These are phyloP conservation scores for Bruguiera sexangula DNA, from an alignment of 345 rosid species.

Conservation along the genomic window DNA sequence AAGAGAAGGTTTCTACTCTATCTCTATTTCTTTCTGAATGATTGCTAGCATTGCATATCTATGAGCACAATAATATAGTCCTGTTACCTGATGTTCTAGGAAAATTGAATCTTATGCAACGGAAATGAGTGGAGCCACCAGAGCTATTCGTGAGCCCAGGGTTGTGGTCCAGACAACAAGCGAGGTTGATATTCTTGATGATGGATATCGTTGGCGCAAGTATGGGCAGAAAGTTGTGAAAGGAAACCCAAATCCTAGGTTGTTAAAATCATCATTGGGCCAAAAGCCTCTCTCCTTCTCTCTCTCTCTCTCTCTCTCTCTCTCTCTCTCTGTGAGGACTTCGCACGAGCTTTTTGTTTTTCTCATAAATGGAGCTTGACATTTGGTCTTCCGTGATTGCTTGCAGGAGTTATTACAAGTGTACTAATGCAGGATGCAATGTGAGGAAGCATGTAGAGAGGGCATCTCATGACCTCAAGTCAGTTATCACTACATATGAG, in stretches of 20 bases:
- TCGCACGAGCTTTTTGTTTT: background rate
- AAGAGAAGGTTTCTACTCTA: constrained; percentile 28
- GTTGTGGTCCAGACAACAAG: constrained; percentile 98
- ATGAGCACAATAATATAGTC: background rate
- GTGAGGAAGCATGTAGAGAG: constrained; percentile 98
- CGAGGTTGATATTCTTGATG: constrained; percentile 94
- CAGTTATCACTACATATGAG: constrained; percentile 93
- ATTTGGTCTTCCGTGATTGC: background rate
- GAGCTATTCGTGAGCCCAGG: constrained; percentile 84
- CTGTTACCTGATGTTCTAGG: constrained; percentile 13
- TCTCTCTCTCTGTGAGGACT: background rate
- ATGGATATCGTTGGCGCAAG: constrained; percentile 97
- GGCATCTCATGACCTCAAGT: constrained; percentile 94
- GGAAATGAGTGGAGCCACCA: constrained; percentile 61
- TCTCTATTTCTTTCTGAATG: background rate
- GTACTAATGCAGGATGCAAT: constrained; percentile 86
- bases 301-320: background rate
- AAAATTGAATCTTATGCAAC: constrained; percentile 27
- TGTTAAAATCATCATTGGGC: background rate
- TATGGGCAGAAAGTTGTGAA: constrained; percentile 99
- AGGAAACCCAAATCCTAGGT: constrained; percentile 99
- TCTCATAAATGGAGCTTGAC: constrained; percentile 1
- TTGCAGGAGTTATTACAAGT: constrained; percentile 94
- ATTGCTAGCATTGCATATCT: background rate
- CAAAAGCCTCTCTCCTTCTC: background rate